A percentile compares a stretch with the other conserved stretches of the same genome.
These are phyloP conservation scores for Didymella pomorum DNA, from an alignment of 2,329 filamentous ascomycete species.

Conservation along the genomic window DNA sequence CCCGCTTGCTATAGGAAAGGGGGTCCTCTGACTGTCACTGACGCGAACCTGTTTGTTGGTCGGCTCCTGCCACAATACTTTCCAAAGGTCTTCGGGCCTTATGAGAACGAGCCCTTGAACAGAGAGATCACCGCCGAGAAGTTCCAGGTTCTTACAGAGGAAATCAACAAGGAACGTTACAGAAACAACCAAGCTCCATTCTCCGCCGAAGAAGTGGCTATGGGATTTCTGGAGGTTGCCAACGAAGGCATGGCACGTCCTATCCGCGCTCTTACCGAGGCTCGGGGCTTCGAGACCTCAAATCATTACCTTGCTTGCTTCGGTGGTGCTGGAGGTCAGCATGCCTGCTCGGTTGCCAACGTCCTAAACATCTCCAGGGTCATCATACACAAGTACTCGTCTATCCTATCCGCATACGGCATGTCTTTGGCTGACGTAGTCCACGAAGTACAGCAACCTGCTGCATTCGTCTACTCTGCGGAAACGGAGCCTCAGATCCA, in stretches of 20 bases:
- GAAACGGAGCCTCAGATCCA: not conserved
- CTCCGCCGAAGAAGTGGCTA: slow-evolving; percentile 75
- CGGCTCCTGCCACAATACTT: slow-evolving; percentile 85
- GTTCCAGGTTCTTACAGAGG: slow-evolving; percentile 74
- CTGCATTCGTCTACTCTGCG: not conserved
- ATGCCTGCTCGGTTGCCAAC: slow-evolving; percentile 85
- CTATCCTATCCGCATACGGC: slow-evolving; percentile 84
- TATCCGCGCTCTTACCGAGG: slow-evolving; percentile 86
- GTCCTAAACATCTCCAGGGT: slow-evolving; percentile 82
- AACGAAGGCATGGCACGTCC: slow-evolving; percentile 89
- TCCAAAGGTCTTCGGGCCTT: slow-evolving; percentile 87
- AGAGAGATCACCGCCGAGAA: slow-evolving; percentile 72
- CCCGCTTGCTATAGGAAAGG: slow-evolving; percentile 88
- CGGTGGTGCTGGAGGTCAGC: slow-evolving; percentile 87
- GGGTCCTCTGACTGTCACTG: slow-evolving; percentile 84
- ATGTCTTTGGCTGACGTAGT: slow-evolving; percentile 77
- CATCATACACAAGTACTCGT: slow-evolving; percentile 83
- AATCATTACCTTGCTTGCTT: slow-evolving; percentile 87
- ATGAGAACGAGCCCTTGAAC: slow-evolving; percentile 81
- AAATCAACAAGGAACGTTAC: slow-evolving; percentile 66
- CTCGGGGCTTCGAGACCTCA: slow-evolving; percentile 85
- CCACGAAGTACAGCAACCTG: slow-evolving; percentile 5
- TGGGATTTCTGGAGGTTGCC: slow-evolving; percentile 83
- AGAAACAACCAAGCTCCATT: slow-evolving; percentile 70
- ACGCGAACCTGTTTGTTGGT: slow-evolving; percentile 84